phyloP scores from a whole-genome alignment of 768 basidiomycete genomes.

The Leccinum disarticulatum region DNA sequence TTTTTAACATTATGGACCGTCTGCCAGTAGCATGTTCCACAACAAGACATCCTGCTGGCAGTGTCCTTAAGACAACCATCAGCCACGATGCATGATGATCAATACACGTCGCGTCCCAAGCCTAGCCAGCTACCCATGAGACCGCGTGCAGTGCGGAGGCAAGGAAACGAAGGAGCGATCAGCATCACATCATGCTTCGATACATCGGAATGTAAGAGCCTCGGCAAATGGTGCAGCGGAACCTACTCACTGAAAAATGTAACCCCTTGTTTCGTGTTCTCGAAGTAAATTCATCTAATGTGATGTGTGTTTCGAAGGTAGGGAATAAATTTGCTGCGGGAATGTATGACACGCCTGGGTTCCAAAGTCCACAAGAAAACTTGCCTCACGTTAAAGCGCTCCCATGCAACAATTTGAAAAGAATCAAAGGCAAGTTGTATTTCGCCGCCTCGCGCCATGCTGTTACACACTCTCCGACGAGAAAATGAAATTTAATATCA shows the following conservation, averaged over 20 bases:
- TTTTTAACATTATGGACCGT: neutral
- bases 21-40: too few relatives aligned
- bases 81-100: neutral
- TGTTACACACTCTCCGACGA: neutral
- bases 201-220: neutral
- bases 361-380: neutral
- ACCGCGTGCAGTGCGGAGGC: neutral
- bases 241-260: neutral
- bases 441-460: slow-evolving; percentile 12
- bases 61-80: neutral
- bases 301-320: neutral
- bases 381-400: neutral
- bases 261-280: neutral
- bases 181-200: neutral
- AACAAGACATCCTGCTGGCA: neutral
- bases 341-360: neutral
- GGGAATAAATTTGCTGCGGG: neutral
- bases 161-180: neutral
- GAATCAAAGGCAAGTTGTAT: slow-evolving; percentile 11
- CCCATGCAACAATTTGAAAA: slow-evolving; percentile 3
- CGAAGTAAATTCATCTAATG: neutral
- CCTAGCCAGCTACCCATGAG: neutral
- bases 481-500: slow-evolving; percentile 5
- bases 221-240: neutral
- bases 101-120: neutral